These are phyloP conservation scores for Penicillium lividum DNA, from an alignment of 495 filamentous ascomycete species.

Conservation along the genomic window DNA sequence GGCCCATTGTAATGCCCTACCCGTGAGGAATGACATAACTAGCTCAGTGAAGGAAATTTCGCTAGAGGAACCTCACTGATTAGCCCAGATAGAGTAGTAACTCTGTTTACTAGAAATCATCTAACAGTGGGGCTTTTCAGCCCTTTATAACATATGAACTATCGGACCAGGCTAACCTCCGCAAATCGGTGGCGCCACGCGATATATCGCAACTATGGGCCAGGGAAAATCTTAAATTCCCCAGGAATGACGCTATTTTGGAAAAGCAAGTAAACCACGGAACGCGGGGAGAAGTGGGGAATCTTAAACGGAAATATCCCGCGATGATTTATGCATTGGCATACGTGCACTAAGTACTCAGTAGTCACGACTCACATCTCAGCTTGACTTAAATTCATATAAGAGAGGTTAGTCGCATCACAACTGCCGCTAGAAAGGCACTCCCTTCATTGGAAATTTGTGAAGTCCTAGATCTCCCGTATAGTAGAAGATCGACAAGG, in stretches of 20 bases:
- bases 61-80: background rate
- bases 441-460: background rate
- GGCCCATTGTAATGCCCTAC: conserved; percentile 28
- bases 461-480: background rate
- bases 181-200: conserved; percentile 20
- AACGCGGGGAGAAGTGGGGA: conserved; percentile 17
- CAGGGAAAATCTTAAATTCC: conserved; percentile 15
- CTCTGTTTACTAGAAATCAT: background rate
- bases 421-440: background rate
- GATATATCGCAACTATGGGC: conserved; percentile 8
- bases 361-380: background rate
- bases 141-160: conserved; percentile 13
- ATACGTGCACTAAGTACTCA: background rate
- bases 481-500: background rate
- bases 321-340: background rate
- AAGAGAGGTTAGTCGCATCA: no score
- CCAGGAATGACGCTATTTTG: conserved; percentile 13
- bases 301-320: background rate
- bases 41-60: background rate
- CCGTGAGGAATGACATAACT: conserved; percentile 31
- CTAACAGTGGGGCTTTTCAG: conserved; percentile 9
- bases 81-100: no score
- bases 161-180: background rate
- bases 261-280: conserved; percentile 5
- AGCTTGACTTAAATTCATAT: background rate